A percentile compares a stretch with the other conserved stretches of the same genome.
phyloP scores from a whole-genome alignment of 306 rosid species.

The Dryas drummondii region DNA sequence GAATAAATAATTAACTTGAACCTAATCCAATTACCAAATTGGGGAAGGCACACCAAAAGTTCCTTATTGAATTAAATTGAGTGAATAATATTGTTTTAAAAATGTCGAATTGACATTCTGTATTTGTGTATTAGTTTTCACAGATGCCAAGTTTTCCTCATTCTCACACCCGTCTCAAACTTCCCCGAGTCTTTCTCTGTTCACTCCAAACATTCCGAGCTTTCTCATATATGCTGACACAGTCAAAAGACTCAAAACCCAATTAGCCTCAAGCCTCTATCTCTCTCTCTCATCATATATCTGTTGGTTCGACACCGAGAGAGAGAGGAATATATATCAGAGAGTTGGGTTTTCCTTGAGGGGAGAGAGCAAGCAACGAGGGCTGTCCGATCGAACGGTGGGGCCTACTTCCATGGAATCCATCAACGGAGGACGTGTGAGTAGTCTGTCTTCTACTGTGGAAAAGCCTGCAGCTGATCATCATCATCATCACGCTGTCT shows the following conservation, averaged over 20 bases:
- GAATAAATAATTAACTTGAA: no score
- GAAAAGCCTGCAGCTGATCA: background rate
- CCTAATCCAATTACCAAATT: no score
- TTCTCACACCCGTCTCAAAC: background rate
- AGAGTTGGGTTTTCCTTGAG: background rate
- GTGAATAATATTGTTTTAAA: no score
- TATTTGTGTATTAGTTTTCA: no score
- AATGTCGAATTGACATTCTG: no score
- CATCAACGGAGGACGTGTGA: slow-evolving; percentile 3
- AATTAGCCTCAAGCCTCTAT: background rate
- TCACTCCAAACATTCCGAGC: background rate
- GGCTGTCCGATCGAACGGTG: no score
- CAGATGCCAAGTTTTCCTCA: background rate
- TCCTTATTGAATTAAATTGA: no score
- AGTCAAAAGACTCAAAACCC: background rate
- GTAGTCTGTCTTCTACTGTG: background rate
- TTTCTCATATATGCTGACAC: background rate
- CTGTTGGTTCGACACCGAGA: background rate
- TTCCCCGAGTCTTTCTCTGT: background rate
- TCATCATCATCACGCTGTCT: background rate
- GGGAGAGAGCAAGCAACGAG: background rate
- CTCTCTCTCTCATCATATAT: background rate
- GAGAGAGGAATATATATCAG: no score
- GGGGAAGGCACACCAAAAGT: no score
- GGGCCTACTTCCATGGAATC: slow-evolving; percentile 17